Percentiles rank a stretch among this genome's conserved stretches.
Evolutionary conservation across 805 yeast species (phyloP).

Genomic region (Saturnispora zaruensis): DNA sequence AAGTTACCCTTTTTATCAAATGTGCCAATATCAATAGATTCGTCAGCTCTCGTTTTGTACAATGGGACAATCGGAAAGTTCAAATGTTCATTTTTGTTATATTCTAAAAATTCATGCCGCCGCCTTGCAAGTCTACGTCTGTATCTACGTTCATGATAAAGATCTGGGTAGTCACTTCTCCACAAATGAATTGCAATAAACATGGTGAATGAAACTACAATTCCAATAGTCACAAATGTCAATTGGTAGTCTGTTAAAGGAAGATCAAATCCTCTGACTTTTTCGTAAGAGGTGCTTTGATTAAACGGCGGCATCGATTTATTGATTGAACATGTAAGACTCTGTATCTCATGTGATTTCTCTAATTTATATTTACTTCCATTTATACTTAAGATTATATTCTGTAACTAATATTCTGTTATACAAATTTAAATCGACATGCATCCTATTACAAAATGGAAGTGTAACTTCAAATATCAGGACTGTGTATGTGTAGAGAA

Average conservation of each 20-base stretch:
- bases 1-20: background rate
- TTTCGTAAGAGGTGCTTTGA: background rate
- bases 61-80: background rate
- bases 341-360: background rate
- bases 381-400: background rate
- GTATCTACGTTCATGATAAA: background rate
- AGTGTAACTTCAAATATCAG: too few relatives aligned
- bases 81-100: background rate
- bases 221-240: background rate
- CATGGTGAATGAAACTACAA: background rate
- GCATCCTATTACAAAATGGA: too few relatives aligned
- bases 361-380: background rate
- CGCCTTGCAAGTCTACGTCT: background rate
- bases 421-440: background rate
- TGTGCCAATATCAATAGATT: background rate
- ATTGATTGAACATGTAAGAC: background rate
- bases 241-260: background rate
- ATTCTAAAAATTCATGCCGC: background rate
- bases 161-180: background rate
- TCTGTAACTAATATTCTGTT: background rate
- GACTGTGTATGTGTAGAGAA: too few relatives aligned
- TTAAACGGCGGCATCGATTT: background rate
- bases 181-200: background rate
- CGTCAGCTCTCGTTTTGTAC: background rate
- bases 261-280: background rate